A percentile compares a stretch with the other conserved stretches of the same genome.
Conservation (phyloP, 345 rosid genomes). For the Cardamine resedifolia region DNA sequence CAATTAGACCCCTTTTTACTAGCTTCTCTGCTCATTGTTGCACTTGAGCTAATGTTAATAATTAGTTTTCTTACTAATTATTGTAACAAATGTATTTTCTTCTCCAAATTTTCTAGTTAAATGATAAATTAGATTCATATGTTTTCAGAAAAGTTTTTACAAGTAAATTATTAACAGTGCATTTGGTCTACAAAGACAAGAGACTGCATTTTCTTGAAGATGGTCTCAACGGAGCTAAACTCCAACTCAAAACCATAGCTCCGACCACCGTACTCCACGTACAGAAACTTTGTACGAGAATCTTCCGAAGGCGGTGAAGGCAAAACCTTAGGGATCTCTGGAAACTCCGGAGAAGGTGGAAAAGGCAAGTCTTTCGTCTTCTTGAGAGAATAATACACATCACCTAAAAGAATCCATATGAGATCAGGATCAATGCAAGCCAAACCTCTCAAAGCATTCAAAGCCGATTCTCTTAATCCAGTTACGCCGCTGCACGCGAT, state of each 20-base stretch:
- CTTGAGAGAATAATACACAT: slow-evolving; percentile 68
- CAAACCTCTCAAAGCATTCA: slow-evolving; percentile 72
- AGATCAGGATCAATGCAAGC: slow-evolving; percentile 85
- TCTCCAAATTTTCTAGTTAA: not conserved
- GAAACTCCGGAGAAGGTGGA: slow-evolving; percentile 60
- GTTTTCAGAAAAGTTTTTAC: not conserved
- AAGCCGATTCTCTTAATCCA: slow-evolving; percentile 63
- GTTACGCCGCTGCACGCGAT: slow-evolving; percentile 74
- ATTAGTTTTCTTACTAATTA: too few relatives aligned
- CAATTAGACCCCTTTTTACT: not conserved
- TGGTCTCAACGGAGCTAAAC: slow-evolving; percentile 55
- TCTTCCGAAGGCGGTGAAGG: slow-evolving; percentile 47
- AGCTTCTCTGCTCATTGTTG: not conserved
- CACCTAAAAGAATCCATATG: slow-evolving; percentile 85
- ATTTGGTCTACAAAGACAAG: slow-evolving; percentile 44
- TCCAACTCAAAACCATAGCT: slow-evolving; percentile 72
- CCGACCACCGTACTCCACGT: slow-evolving; percentile 74
- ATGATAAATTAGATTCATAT: not conserved
- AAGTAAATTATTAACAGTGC: slow-evolving; percentile 30
- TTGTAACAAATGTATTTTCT: not conserved
- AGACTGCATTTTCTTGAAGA: slow-evolving; percentile 54
- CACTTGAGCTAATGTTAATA: too few relatives aligned
- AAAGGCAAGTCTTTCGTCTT: slow-evolving; percentile 40
- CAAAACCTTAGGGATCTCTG: slow-evolving; percentile 46
- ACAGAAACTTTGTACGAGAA: slow-evolving; percentile 54